Base-by-base conservation (phyloP, 768 basidiomycete species). In the Terana coerulea region DNA sequence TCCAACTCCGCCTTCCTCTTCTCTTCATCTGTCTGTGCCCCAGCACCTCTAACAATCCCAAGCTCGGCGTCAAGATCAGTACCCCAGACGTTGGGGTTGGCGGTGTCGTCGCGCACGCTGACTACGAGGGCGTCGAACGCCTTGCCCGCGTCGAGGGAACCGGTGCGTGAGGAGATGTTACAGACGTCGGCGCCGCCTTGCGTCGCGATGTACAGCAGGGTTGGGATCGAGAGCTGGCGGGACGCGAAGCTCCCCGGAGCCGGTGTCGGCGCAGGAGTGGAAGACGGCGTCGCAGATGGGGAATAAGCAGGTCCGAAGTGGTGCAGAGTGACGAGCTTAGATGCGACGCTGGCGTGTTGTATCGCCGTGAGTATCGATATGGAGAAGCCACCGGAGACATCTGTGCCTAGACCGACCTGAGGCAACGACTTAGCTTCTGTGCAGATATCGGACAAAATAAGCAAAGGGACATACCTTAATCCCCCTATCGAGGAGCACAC, bases 401-500 rank as follows among this genome's bases (percentile, higher is more conserved):
- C 93, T 46, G 95, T 95, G 2, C 95, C 95, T n/a, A 98, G 72
- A 15, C 93, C 92, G 54, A 98, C 90, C 92, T 94, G 54, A 3
- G 17, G 8, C 7, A n/a, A 3, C 6, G 42, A 26, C 8, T 3
- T 29, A 9, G 4, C 7, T 43, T 12, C 9, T 26, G n/a, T n/a
- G n/a, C n/a, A n/a, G n/a, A n/a, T n/a, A n/a, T 17, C 25, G 12
- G 8, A 29, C 37, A 24, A 45, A 36, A 40, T 5, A 12, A 5
- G 17, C 33, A 47, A 55, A 2, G 45, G 0, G 39, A 60, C 70
- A 25, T 50, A 89, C 94, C 77, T 97, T 97, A 65, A 98, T 79
- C 2, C 90, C 93, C 40, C 67, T 70, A 66, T 98, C 94, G 11
- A 98, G 73, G 68, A 87, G 84, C 55, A 76, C 70, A 2, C 88